phyloP scores from a whole-genome alignment of 495 filamentous ascomycete genomes.

The Hyaloscypha hepaticicola region DNA sequence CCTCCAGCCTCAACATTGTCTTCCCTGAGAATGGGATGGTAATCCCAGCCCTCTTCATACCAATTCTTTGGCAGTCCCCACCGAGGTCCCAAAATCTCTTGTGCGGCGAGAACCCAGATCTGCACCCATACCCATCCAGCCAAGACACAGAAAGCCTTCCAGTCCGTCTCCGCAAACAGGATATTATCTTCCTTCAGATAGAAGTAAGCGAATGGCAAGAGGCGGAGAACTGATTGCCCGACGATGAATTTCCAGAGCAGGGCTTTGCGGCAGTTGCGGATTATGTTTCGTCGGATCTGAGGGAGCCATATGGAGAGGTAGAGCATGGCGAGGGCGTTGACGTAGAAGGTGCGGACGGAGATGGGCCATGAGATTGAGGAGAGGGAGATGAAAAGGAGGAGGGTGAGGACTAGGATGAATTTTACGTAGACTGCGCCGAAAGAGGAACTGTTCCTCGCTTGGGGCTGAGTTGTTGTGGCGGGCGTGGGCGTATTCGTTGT shows the following conservation, averaged over 20 bases:
- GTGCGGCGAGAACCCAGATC: constrained; percentile 69
- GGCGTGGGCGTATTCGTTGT: constrained; percentile 21
- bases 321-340: constrained; percentile 61
- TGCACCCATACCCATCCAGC: constrained; percentile 92
- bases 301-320: constrained; percentile 92
- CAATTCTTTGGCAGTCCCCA: constrained; percentile 64
- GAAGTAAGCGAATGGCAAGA: constrained; percentile 80
- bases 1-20: constrained; percentile 75
- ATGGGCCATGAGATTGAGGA: constrained; percentile 68
- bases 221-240: constrained; percentile 74
- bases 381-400: constrained; percentile 69
- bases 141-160: constrained; percentile 57
- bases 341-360: constrained; percentile 65
- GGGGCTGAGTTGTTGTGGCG: constrained; percentile 11
- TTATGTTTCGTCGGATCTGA: constrained; percentile 86
- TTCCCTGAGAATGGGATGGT: constrained; percentile 88
- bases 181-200: constrained; percentile 73
- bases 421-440: constrained; percentile 77
- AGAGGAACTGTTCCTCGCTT: constrained; percentile 22
- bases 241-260: constrained; percentile 84
- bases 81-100: constrained; percentile 83
- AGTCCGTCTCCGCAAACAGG: constrained; percentile 72
- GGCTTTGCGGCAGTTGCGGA: constrained; percentile 87
- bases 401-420: constrained; percentile 71
- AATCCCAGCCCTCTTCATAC: constrained; percentile 84